A percentile compares a stretch with the other conserved stretches of the same genome.
Conservation (phyloP, 1,284 basidiomycete genomes). For the Spongiforma sp. region DNA sequence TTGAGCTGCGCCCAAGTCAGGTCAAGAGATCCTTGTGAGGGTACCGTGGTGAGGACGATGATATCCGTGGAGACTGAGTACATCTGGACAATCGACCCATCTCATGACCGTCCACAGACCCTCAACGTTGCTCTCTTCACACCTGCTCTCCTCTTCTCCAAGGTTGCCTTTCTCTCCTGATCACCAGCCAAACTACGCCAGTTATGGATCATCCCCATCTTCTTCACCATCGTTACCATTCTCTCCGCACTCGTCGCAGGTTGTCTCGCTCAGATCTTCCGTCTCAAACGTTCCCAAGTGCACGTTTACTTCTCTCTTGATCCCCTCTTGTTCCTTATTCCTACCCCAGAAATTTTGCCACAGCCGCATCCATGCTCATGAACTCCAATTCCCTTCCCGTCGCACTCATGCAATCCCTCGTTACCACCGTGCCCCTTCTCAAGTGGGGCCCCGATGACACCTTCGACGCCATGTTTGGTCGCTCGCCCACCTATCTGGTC, state of each 20-base stretch:
- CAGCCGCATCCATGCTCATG: conserved; percentile 88
- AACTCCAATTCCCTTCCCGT: conserved; percentile 95
- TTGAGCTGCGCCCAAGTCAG: no score
- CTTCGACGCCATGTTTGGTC: conserved; percentile 87
- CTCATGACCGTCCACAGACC: conserved; percentile 48
- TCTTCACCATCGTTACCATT: conserved; percentile 74
- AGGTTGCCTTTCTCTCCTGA: conserved; percentile 83
- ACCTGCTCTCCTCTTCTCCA: conserved; percentile 90
- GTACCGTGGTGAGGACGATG: no score
- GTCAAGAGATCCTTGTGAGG: no score
- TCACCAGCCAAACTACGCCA: conserved; percentile 76
- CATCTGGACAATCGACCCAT: no score
- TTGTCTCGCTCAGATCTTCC: conserved; percentile 53
- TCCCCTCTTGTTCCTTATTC: neutral
- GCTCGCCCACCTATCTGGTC: conserved; percentile 92
- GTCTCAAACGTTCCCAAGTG: conserved; percentile 68
- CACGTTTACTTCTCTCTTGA: conserved; percentile 34
- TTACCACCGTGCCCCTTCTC: conserved; percentile 82
- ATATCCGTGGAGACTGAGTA: no score
- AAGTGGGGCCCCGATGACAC: conserved; percentile 87
- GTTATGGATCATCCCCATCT: conserved; percentile 91
- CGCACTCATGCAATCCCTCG: conserved; percentile 90
- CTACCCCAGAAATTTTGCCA: conserved; percentile 72
- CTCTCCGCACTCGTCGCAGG: conserved; percentile 65
- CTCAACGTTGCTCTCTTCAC: conserved; percentile 92